A percentile compares a stretch with the other conserved stretches of the same genome.
Conservation (phyloP, 352 stramenopile species). For the Phytopythium litorale region DNA sequence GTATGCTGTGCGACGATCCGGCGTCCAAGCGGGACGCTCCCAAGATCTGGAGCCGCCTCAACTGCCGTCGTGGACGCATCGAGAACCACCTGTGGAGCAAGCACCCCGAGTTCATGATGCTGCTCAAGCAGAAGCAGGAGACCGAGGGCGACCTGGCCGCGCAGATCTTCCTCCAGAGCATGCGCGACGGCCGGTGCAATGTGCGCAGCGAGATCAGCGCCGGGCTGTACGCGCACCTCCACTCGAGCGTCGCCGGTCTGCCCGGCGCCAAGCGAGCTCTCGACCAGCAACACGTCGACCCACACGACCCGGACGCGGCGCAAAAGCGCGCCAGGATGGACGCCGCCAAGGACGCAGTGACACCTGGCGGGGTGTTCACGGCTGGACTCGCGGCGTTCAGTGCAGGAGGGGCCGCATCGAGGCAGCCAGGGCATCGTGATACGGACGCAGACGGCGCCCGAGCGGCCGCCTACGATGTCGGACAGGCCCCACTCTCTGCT, state of each 20-base stretch:
- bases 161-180: constrained; percentile 74
- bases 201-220: constrained; percentile 61
- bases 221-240: constrained; percentile 54
- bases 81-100: constrained; percentile 81
- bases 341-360: background rate
- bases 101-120: constrained; percentile 75
- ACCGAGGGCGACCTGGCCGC: constrained; percentile 61
- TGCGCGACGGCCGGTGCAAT: constrained; percentile 69
- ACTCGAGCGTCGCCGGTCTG: constrained; percentile 6
- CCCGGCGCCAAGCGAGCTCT: constrained; percentile 3
- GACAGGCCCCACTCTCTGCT: constrained; percentile 27
- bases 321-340: constrained; percentile 22
- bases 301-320: constrained; percentile 16
- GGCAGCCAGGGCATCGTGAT: background rate
- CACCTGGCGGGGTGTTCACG: background rate
- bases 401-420: constrained; percentile 10
- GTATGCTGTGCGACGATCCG: constrained; percentile 76
- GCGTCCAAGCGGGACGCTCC: constrained; percentile 46
- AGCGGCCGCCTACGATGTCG: constrained; percentile 2
- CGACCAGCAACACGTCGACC: constrained; percentile 22
- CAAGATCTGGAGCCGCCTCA: constrained; percentile 73
- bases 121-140: constrained; percentile 77
- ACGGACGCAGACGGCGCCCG: background rate
- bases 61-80: constrained; percentile 70
- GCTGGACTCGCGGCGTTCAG: constrained; percentile 12